Percentiles rank a stretch among this genome's conserved stretches.
phyloP scores from a whole-genome alignment of 257 asterid species.

The Solanum sejunctum region DNA sequence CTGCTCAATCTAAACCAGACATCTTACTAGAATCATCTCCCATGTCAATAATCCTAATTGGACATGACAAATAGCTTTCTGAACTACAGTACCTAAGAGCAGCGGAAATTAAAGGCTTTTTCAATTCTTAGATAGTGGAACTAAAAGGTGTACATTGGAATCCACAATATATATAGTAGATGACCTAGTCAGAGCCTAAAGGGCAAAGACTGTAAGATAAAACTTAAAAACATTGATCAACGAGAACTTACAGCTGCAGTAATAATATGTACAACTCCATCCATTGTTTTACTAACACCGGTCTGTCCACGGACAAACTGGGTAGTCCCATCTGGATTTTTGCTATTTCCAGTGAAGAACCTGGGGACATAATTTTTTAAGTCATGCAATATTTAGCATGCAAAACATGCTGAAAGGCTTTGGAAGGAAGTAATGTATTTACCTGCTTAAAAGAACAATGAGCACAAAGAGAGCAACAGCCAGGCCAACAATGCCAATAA shows the following conservation, averaged over 20 bases:
- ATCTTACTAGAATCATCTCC: neutral
- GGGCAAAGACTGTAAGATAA: neutral
- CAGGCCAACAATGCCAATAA: constrained; percentile 88
- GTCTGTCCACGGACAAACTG: constrained; percentile 72
- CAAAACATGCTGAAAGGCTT: neutral
- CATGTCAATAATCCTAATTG: neutral
- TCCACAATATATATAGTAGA: neutral
- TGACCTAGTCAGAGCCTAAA: neutral
- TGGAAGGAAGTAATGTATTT: neutral
- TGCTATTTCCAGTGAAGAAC: constrained; percentile 72
- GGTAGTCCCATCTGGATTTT: constrained; percentile 56
- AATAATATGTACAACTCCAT: constrained; percentile 63
- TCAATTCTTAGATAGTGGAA: neutral
- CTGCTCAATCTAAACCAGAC: neutral
- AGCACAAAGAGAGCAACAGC: constrained; percentile 73
- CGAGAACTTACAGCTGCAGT: constrained; percentile 74
- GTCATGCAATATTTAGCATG: constrained; percentile 4
- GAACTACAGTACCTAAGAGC: neutral
- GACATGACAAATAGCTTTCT: neutral
- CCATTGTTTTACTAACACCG: constrained; percentile 30
- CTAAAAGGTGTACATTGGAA: neutral
- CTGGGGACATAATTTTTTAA: constrained; percentile 18
- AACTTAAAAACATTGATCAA: constrained; percentile 2
- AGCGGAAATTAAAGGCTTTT: neutral
- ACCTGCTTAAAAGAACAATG: constrained; percentile 67